phyloP scores from a whole-genome alignment of 805 yeast genomes.

The Saccharomyces kudriavzevii region DNA sequence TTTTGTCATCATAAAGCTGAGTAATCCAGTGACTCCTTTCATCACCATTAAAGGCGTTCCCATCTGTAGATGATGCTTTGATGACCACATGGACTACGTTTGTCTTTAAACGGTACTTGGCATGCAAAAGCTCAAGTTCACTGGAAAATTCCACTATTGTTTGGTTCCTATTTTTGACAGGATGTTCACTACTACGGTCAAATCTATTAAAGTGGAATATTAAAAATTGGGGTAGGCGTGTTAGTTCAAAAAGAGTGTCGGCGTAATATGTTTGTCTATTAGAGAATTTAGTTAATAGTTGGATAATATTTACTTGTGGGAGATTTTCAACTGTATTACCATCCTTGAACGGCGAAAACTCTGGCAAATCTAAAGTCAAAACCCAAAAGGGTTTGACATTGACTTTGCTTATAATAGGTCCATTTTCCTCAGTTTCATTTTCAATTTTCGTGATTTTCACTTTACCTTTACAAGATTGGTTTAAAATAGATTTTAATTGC shows the following conservation, averaged over 20 bases:
- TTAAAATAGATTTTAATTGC: conserved; percentile 25
- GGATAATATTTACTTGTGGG: conserved; percentile 43
- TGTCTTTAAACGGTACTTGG: conserved; percentile 38
- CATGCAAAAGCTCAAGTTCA: conserved; percentile 27
- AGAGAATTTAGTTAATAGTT: conserved; percentile 38
- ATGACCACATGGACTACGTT: conserved; percentile 38
- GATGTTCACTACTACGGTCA: conserved; percentile 27
- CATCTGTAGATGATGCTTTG: conserved; percentile 11
- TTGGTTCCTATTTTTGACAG: conserved; percentile 42
- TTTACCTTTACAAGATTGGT: conserved; percentile 46
- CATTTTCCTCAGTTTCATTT: conserved; percentile 13
- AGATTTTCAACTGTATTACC: conserved; percentile 38
- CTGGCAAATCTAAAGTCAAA: conserved; percentile 53
- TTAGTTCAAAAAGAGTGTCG: conserved; percentile 30
- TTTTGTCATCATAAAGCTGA: conserved; percentile 36
- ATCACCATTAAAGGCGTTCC: conserved; percentile 24
- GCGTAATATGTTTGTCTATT: conserved; percentile 16
- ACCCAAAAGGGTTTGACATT: conserved; percentile 20
- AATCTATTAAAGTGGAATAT: conserved; percentile 53
- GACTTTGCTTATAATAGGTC: conserved; percentile 10
- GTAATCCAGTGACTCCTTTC: conserved; percentile 39
- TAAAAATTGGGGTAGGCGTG: conserved; percentile 44
- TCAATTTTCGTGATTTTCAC: conserved; percentile 26
- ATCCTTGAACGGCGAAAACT: conserved; percentile 46
- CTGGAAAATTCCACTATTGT: conserved; percentile 56